Evolutionary conservation across 768 basidiomycete genomes (phyloP), one percentile per base, ranked within the genome.

Genomic region (Rhizopogon rudus): DNA sequence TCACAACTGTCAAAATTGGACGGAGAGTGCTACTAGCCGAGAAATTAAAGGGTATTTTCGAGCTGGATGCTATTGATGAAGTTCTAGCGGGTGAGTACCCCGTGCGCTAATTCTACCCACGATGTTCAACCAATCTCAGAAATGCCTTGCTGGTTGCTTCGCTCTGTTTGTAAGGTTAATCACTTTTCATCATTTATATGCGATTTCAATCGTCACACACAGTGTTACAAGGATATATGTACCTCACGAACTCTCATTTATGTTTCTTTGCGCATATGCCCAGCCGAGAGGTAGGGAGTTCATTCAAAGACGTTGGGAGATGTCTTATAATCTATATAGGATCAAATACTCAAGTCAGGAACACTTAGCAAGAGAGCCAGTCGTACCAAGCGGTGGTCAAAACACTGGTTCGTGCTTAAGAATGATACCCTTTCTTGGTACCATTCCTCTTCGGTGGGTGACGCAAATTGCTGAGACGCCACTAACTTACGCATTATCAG

Each of bases 241-340:
- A 96, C 69, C 77, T 98, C 48, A 98, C 96, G 1, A 91, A 91
- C 62, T 84, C 88, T 10, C 90, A 96, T 67, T 71, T 98, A 17
- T 98, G 96, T 73, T 99, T 99, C 76, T 99, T 95, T 70, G 93
- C 93, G 2, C 93, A 93, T 67, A 88, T 96, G 85, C 93, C 93
- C 16, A 79, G 85, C 31, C 79, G 86, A 74, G 93, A 95, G 81
- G 94, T 94, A 57, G 44, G 75, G 50, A 51, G 54, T 56, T 44
- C 40, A 16, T 33, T 12, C 14, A 16, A 33, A 39, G 33, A 39
- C n/a, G 46, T 45, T 28, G 8, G 35, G 22, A 37, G 40, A 42
- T 46, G 25, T 48, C 17, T 45, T 44, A 60, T 66, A 14, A 65
- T 57, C 22, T 56, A 40, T 56, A 51, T 55, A 97, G 93, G 90